Percentiles rank a stretch among this genome's conserved stretches.
These are phyloP conservation scores for Talaromyces borbonicus DNA, from an alignment of 495 filamentous ascomycete species.

Conservation along the genomic window DNA sequence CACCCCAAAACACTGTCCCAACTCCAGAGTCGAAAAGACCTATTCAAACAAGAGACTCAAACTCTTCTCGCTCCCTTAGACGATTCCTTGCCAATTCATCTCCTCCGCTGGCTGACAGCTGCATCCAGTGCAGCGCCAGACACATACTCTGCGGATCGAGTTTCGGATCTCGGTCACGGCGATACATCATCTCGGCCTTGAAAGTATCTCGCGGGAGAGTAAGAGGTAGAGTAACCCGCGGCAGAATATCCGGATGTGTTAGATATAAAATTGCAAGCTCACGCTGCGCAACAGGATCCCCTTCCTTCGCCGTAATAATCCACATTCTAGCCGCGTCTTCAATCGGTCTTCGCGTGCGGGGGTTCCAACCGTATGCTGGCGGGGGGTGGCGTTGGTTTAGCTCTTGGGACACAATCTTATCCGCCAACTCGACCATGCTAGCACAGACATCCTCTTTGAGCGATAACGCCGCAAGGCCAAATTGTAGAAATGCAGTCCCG, in stretches of 20 bases:
- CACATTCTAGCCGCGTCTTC: constrained; percentile 85
- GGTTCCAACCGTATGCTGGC: constrained; percentile 24
- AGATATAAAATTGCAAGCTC: constrained; percentile 93
- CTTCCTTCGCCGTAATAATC: constrained; percentile 91
- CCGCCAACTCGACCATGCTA: constrained; percentile 73
- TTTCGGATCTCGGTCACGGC: constrained; percentile 40
- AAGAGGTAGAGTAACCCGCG: constrained; percentile 73
- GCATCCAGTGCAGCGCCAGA: constrained; percentile 98
- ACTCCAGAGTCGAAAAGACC: too few species aligned
- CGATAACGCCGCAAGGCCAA: constrained; percentile 74
- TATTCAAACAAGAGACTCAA: constrained; percentile 40
- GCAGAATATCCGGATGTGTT: constrained; percentile 81
- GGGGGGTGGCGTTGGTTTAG: constrained; percentile 34
- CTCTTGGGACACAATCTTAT: constrained; percentile 35
- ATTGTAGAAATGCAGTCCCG: constrained; percentile 92
- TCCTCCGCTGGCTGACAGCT: constrained; percentile 73
- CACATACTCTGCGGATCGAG: constrained; percentile 88
- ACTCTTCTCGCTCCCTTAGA: constrained; percentile 62
- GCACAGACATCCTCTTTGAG: constrained; percentile 84
- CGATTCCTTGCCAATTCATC: constrained; percentile 82
- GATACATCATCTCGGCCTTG: constrained; percentile 76
- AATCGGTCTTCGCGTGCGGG: constrained; percentile 43
- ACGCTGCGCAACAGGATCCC: constrained; percentile 82
- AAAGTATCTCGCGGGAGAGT: constrained; percentile 83
- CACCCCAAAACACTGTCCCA: too few species aligned